A percentile compares a stretch with the other conserved stretches of the same genome.
Evolutionary conservation across 2,329 filamentous ascomycete species (phyloP).

Genomic region (Aquanectria penicillioides): DNA sequence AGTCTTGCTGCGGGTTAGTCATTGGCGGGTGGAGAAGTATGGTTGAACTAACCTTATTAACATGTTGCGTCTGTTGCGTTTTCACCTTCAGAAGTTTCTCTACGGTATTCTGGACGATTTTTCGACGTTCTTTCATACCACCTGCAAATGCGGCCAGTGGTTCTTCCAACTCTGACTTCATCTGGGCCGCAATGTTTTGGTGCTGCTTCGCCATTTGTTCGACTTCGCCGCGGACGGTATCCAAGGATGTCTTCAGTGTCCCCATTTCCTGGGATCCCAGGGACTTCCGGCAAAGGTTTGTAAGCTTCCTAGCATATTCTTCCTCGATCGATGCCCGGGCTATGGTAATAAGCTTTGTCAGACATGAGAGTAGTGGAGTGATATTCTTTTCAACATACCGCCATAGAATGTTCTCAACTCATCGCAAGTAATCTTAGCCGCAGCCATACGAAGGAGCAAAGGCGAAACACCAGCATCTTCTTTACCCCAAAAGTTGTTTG

Average conservation of each 20-base stretch:
- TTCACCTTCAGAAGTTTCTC: conserved; percentile 96
- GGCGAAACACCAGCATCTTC: conserved; percentile 95
- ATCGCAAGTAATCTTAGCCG: conserved; percentile 93
- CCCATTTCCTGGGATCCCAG: conserved; percentile 89
- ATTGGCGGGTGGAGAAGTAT: no score
- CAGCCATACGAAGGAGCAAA: conserved; percentile 92
- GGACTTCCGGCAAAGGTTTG: conserved; percentile 86
- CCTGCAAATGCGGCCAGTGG: conserved; percentile 91
- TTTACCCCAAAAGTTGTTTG: conserved; percentile 99
- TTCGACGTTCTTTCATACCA: conserved; percentile 94
- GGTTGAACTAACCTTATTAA: conserved; percentile 79
- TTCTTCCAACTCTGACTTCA: conserved; percentile 96
- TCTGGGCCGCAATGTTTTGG: conserved; percentile 87
- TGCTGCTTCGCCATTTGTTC: conserved; percentile 96
- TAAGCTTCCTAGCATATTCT: conserved; percentile 90
- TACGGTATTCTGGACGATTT: conserved; percentile 93
- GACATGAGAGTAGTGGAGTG: background rate
- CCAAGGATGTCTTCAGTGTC: conserved; percentile 83
- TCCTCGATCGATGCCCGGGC: conserved; percentile 95
- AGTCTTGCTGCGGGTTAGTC: conserved; percentile 63
- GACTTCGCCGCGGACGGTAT: conserved; percentile 87
- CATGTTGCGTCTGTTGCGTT: conserved; percentile 86
- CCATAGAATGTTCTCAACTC: conserved; percentile 93
- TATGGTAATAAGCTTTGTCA: conserved; percentile 43
- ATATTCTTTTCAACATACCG: conserved; percentile 59